A percentile compares a stretch with the other conserved stretches of the same genome.
phyloP scores from a whole-genome alignment of 2,329 filamentous ascomycete genomes.

The Curvularia hawaiiensis region DNA sequence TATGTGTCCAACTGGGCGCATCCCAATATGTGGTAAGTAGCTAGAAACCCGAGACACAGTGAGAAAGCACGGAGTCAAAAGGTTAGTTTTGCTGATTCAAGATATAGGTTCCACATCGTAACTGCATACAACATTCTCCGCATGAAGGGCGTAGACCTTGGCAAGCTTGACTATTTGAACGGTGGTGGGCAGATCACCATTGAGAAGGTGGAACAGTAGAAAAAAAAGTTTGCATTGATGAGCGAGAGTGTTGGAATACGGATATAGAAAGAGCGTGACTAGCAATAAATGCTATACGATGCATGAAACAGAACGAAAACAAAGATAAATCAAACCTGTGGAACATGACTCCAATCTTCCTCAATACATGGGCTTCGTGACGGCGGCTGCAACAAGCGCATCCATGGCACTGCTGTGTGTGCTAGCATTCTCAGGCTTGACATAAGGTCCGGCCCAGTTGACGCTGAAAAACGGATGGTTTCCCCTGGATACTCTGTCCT shows the following conservation, averaged over 20 bases:
- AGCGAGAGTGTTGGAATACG: neutral
- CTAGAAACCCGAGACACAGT: neutral
- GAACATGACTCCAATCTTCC: neutral
- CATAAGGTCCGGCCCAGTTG: constrained; percentile 68
- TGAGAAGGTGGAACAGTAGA: neutral
- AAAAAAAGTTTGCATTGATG: neutral
- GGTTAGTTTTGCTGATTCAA: neutral
- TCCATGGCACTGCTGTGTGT: constrained; percentile 71
- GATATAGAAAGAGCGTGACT: neutral
- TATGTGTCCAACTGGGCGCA: constrained; percentile 58
- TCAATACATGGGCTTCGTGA: neutral
- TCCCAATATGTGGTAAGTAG: constrained; percentile 60
- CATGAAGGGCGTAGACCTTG: constrained; percentile 64
- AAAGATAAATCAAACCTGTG: neutral
- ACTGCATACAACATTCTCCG: constrained; percentile 67
- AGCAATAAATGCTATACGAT: neutral
- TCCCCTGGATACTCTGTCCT: constrained; percentile 55
- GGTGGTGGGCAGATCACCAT: constrained; percentile 20
- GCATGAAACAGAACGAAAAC: neutral
- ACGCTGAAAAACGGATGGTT: constrained; percentile 55
- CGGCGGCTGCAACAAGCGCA: constrained; percentile 65
- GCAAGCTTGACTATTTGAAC: constrained; percentile 63
- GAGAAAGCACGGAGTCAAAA: neutral
- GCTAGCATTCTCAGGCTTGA: constrained; percentile 57
- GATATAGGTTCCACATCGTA: constrained; percentile 62